A percentile compares a stretch with the other conserved stretches of the same genome.
These are phyloP conservation scores for Gentiana dahurica DNA, from an alignment of 257 asterid genomes.

Conservation along the genomic window DNA sequence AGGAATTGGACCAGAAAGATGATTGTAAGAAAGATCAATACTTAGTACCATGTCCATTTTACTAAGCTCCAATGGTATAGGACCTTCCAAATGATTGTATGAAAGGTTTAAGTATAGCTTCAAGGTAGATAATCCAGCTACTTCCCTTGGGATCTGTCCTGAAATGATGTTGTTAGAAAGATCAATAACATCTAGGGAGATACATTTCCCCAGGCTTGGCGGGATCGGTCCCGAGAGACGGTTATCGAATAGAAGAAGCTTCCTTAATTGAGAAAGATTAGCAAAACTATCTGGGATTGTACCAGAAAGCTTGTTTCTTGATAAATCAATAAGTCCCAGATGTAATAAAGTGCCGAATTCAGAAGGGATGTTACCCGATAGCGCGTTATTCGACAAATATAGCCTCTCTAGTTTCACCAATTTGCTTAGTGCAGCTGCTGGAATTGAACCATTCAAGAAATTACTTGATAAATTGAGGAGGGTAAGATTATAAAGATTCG, in stretches of 20 bases:
- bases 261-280: constrained; percentile 51
- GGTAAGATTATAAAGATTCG: constrained; percentile 49
- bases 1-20: constrained; percentile 45
- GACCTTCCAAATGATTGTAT: constrained; percentile 44
- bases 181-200: constrained; percentile 62
- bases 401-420: constrained; percentile 55
- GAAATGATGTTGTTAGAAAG: constrained; percentile 50
- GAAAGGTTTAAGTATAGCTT: constrained; percentile 66
- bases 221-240: constrained; percentile 56
- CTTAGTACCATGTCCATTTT: constrained; percentile 78
- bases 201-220: constrained; percentile 49
- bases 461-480: constrained; percentile 65
- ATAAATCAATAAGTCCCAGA: constrained; percentile 71
- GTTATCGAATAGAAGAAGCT: constrained; percentile 43
- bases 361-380: constrained; percentile 51
- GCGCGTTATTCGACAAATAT: constrained; percentile 41
- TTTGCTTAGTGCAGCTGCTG: constrained; percentile 34
- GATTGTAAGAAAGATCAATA: constrained; percentile 57
- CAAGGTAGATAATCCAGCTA: constrained; percentile 59
- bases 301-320: constrained; percentile 63
- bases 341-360: constrained; percentile 48
- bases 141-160: constrained; percentile 57
- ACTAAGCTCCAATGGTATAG: constrained; percentile 55
- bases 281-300: constrained; percentile 54
- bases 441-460: constrained; percentile 58